Evolutionary conservation across 352 stramenopile genomes (phyloP).

Genomic region (Globisporangium yorkense): DNA sequence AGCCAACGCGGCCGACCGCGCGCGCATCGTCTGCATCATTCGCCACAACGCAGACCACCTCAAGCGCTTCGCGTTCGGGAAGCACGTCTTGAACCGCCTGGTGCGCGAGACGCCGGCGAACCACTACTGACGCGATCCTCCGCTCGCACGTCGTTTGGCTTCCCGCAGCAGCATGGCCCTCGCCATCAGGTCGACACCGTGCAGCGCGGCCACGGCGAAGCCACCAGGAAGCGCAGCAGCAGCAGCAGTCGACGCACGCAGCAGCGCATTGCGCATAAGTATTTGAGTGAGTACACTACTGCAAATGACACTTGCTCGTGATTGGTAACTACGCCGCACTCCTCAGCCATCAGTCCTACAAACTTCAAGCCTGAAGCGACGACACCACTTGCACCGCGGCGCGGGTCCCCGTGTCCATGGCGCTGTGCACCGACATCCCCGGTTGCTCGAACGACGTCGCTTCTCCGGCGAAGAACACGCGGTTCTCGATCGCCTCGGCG

Average conservation of each 20-base stretch:
- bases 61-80: slow-evolving; percentile 90
- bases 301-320: not conserved
- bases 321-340: too few relatives aligned
- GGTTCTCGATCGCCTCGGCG: slow-evolving; percentile 47
- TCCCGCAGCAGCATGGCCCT: not conserved
- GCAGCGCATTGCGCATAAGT: not conserved
- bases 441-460: slow-evolving; percentile 78
- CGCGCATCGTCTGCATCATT: slow-evolving; percentile 89
- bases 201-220: not conserved
- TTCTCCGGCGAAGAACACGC: slow-evolving; percentile 79
- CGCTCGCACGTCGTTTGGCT: not conserved
- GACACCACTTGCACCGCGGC: slow-evolving; percentile 43
- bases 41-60: slow-evolving; percentile 87
- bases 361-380: slow-evolving; percentile 23
- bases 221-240: not conserved
- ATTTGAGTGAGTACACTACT: slow-evolving; percentile 1
- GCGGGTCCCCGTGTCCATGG: slow-evolving; percentile 73
- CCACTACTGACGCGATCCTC: slow-evolving; percentile 11
- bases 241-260: not conserved
- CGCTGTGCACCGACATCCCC: slow-evolving; percentile 78
- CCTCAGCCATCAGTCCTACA: not conserved
- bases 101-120: slow-evolving; percentile 29
- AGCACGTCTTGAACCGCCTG: slow-evolving; percentile 89
- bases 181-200: slow-evolving; percentile 2
- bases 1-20: slow-evolving; percentile 75